phyloP scores from a whole-genome alignment of 2,329 filamentous ascomycete genomes.

The Botrytis deweyae region DNA sequence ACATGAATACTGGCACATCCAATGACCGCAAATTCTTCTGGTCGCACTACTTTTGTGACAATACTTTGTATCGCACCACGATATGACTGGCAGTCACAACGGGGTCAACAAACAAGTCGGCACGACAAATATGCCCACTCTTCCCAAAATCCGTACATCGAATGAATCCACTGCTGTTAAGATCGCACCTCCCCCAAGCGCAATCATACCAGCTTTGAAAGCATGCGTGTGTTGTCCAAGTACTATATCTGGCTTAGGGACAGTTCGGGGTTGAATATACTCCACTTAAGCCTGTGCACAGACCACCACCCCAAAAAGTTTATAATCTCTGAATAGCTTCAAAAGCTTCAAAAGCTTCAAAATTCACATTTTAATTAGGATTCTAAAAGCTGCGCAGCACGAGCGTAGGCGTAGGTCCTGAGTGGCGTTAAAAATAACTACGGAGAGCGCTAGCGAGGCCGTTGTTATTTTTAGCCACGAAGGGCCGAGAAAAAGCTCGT shows the following conservation, averaged over 20 bases:
- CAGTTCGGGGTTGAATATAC: no score
- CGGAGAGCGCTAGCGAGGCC: no score
- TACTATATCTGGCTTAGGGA: conserved; percentile 46
- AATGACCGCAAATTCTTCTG: conserved; percentile 45
- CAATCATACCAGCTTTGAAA: conserved; percentile 41
- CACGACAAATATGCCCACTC: conserved; percentile 46
- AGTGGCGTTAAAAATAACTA: no score
- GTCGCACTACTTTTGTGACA: conserved; percentile 42
- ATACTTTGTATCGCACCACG: conserved; percentile 44
- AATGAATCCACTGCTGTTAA: conserved; percentile 42
- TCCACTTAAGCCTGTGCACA: no score
- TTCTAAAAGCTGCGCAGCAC: no score
- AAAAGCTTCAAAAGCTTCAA: no score
- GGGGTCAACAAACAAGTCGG: conserved; percentile 47
- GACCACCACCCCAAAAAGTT: no score
- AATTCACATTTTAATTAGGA: no score
- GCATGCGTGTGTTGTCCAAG: conserved; percentile 55
- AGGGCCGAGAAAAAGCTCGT: no score
- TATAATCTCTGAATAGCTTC: no score
- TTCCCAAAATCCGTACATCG: conserved; percentile 42
- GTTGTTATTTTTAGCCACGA: no score
- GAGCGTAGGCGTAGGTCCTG: no score
- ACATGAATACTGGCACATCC: conserved; percentile 46
- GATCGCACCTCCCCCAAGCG: conserved; percentile 39
- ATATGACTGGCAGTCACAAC: conserved; percentile 46